Base-by-base conservation (phyloP, 2,329 filamentous ascomycete genomes). In the Ophiostoma sp. region DNA sequence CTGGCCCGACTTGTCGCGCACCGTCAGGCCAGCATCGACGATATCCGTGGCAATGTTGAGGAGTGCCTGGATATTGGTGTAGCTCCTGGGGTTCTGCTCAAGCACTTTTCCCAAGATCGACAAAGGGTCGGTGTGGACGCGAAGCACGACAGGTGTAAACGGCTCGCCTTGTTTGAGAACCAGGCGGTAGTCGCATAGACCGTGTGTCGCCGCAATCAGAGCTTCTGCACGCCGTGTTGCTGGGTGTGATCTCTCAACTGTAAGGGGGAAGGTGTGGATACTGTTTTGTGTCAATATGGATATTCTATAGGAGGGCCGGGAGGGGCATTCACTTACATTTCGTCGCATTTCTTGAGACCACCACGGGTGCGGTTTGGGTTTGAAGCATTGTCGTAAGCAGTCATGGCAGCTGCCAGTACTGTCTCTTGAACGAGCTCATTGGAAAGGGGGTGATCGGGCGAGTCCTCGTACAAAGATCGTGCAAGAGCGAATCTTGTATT, bases 121-220 rank as follows among this genome's bases (percentile, higher is more conserved):
- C 19, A 95, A 83, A 0, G 93, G 92, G 80, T 96, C 93, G 0
- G 87, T 83, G 78, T 92, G 92, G 22, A 93, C 90, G n/a, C 93
- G 89, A 28, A 96, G 87, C 61, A 91, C 89, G 39, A 95, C 91
- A 1, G 93, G 93, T 68, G 90, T 91, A 77, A 96, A 95, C 0
- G 92, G 92, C 72, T 95, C 91, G 64, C 92, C 92, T 77, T 94
- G 92, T 76, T 93, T 93, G 15, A 96, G 85, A 0, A 91, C 92
- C 4, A 97, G 85, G 2, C 92, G 90, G 79, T 95, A 96, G 74
- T 91, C 89, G 25, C 92, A 92, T 66, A 96, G 84, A 1, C 89
- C 86, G 80, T 96, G 92, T 0, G 93, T 95, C 3, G 93, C 92
- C 75, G 85, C 87, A 11, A 95, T 82, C 2, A 97, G 83, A 6